Evolutionary conservation across 1,284 basidiomycete genomes (phyloP).

Genomic region (Neotropicomus parvogracilis): DNA sequence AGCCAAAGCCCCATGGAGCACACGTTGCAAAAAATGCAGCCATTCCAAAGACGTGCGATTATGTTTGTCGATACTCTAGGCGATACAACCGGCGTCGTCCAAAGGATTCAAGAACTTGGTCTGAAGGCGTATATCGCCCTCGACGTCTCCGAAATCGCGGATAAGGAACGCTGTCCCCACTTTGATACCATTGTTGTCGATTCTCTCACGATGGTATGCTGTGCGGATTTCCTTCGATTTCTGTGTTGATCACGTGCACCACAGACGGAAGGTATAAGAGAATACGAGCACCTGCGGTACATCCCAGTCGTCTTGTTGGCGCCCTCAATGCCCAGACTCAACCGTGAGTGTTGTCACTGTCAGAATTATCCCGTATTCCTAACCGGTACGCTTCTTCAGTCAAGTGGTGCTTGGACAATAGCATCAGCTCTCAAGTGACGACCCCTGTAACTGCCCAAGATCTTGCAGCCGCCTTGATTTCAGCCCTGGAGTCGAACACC

Average conservation of each 20-base stretch:
- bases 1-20: conserved; percentile 71
- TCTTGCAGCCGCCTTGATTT: conserved; percentile 87
- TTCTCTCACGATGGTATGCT: conserved; percentile 75
- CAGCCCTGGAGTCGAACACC: conserved; percentile 91
- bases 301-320: conserved; percentile 96
- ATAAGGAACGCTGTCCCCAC: conserved; percentile 80
- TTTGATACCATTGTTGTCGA: conserved; percentile 97
- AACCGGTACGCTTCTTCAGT: conserved; percentile 43
- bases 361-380: conserved; percentile 5
- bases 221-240: conserved; percentile 8
- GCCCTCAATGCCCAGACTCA: conserved; percentile 69
- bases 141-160: conserved; percentile 73
- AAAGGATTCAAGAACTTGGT: conserved; percentile 79
- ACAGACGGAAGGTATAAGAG: conserved; percentile 84
- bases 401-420: conserved; percentile 90
- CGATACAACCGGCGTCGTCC: conserved; percentile 76
- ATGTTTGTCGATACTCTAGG: conserved; percentile 88
- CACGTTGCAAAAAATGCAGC: conserved; percentile 72
- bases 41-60: conserved; percentile 76
- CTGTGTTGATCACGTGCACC: conserved; percentile 17
- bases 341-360: conserved; percentile 49
- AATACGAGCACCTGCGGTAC: conserved; percentile 92
- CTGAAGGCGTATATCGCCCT: conserved; percentile 79
- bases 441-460: conserved; percentile 89
- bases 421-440: conserved; percentile 87